Percentiles rank a stretch among this genome's conserved stretches.
Conservation (phyloP, 371 early-diverging fungal species). For the Rhizopus delemar region DNA sequence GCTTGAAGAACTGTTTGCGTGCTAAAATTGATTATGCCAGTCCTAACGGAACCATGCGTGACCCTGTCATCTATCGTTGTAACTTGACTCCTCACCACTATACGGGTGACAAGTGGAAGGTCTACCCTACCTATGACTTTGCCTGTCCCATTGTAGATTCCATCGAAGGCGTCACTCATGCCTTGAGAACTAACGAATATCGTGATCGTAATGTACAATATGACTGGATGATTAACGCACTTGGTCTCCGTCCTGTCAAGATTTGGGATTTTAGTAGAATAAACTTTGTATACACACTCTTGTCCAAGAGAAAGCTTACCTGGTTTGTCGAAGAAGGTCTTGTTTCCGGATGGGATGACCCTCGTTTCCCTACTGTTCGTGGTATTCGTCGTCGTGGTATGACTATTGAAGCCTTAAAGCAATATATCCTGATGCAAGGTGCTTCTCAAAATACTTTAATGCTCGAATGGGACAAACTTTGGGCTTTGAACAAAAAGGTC, state of each 20-base stretch:
- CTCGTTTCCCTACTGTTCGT: constrained; percentile 98
- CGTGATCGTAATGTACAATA: constrained; percentile 99
- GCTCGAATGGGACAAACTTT: constrained; percentile 99
- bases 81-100: constrained; percentile 93
- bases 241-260: constrained; percentile 85
- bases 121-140: constrained; percentile 99
- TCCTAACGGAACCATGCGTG: constrained; percentile 97
- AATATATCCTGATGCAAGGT: constrained; percentile 99
- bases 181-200: constrained; percentile 99
- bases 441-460: constrained; percentile 94
- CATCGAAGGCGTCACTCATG: constrained; percentile 98
- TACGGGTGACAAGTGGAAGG: constrained; percentile 90
- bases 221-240: constrained; percentile 95
- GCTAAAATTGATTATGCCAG: constrained; percentile 97
- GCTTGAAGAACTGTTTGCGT: constrained; percentile 90
- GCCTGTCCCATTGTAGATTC: constrained; percentile 99
- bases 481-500: constrained; percentile 98
- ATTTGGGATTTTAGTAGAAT: constrained; percentile 96
- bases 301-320: constrained; percentile 99
- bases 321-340: constrained; percentile 93
- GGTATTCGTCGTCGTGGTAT: constrained; percentile 98
- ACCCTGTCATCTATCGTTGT: constrained; percentile 99
- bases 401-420: constrained; percentile 96
- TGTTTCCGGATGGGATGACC: constrained; percentile 99
- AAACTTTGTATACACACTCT: constrained; percentile 98